Evolutionary conservation across 257 asterid genomes (phyloP), one percentile per base, ranked within the genome.

Genomic region (Mentha longifolia): DNA sequence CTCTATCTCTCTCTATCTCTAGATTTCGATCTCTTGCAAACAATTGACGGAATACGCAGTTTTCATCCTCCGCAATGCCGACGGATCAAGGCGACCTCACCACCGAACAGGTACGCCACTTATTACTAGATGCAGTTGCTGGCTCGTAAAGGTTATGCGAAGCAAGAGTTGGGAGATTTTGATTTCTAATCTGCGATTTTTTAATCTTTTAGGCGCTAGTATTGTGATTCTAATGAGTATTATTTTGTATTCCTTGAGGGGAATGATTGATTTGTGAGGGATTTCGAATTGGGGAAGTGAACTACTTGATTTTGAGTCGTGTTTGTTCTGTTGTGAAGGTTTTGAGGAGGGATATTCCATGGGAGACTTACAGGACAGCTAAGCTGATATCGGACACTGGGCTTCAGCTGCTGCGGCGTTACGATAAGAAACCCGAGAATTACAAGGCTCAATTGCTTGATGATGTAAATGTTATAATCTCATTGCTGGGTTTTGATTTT

Each of bases 301-400:
- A 47, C 45, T 72, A 14, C 46, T 58, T 74, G 30, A 9, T 65
- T 69, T 49, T 35, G 68, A 19, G 25, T 22, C 28, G 35, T 60
- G 47, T 74, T 69, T 45, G 65, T 20, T 62, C 43, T 46, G 73
- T 65, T 77, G 9, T 68, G 47, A 73, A 76, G 84, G 79, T 80
- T 68, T 60, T 92, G 88, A 78, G 79, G 84, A 85, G 96, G 83
- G 96, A 94, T 81, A 94, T 94, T 66, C 97, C 92, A 61, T 94
- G 99, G 99, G 97, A 94, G 75, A 88, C 96, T 33, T 91, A 94
- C 83, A 83, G 87, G 91, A 83, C 96, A 45, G 86, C 95, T 35
- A 91, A 94, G 87, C 78, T 91, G 88, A 91, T 94, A 51, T 74
- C 89, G 1, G 97, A 93, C 54, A 88, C 97, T 11, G 93, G 89